Base-by-base conservation (phyloP, 129 eudicot species). In the Mikania micrantha region DNA sequence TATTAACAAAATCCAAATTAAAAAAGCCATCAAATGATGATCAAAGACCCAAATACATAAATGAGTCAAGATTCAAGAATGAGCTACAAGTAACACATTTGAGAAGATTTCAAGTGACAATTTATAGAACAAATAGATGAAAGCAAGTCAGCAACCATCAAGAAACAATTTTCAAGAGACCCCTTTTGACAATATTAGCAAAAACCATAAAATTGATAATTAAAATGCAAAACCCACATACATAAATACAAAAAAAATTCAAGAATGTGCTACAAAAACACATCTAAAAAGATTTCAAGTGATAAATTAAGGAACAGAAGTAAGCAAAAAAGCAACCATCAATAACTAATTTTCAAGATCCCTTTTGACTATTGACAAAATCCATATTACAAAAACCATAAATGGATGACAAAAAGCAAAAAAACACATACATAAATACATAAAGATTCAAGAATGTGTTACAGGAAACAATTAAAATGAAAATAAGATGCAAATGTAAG, bases 221-320 rank as follows among this genome's bases (percentile, higher is more conserved):
- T n/a, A n/a, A n/a, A n/a, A n/a, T n/a, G n/a, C n/a, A n/a, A n/a
- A n/a, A n/a, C n/a, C n/a, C n/a, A n/a, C 60, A 44, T 25, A 28
- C 15, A 71, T 59, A 71, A 29, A 4, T 7, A 24, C n/a, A 50
- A 60, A 4, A 34, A 45, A 60, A 13, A 45, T 45, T 20, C 69
- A 60, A 31, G 7, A 60, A 36, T 40, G 39, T 73, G 60, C 50
- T 44, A 44, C 67, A 71, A 49, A 34, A n/a, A n/a, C 56, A 64
- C 39, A 31, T n/a, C 16, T 21, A n/a, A 52, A 52, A 21, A 9
- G 5, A 52, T 21, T 52, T 9, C n/a, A n/a, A n/a, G n/a, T n/a
- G n/a, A n/a, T n/a, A 3, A 31, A 40, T 3, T 38, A 40, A 38
- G 12, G 29, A 63, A 63, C 24, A 28, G 24, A 59, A 1, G 24